Conservation (phyloP, 441 rosid species). For the Aleurites moluccanus region DNA sequence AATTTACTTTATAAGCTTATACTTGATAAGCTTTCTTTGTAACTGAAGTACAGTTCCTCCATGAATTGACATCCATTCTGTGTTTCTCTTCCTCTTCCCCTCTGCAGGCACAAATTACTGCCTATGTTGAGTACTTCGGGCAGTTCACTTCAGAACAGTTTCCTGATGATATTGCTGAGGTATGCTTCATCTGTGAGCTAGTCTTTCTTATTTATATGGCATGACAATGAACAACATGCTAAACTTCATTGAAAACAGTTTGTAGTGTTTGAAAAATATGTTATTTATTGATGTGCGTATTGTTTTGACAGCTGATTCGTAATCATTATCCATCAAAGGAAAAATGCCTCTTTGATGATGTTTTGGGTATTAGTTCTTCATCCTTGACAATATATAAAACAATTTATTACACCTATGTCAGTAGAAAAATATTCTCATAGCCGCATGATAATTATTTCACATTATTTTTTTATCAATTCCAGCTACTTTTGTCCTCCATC, state of each 20-base stretch:
- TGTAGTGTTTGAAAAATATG: slow-evolving; percentile 19
- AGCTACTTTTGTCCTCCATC: slow-evolving; percentile 97
- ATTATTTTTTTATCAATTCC: slow-evolving; percentile 29
- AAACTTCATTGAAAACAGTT: neutral
- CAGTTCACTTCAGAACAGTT: slow-evolving; percentile 95
- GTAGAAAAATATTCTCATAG: slow-evolving; percentile 11
- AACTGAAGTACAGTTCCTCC: slow-evolving; percentile 6
- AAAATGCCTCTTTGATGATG: slow-evolving; percentile 90
- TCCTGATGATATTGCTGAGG: slow-evolving; percentile 98
- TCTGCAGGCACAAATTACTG: slow-evolving; percentile 80
- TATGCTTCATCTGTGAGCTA: slow-evolving; percentile 30
- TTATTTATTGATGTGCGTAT: slow-evolving; percentile 28
- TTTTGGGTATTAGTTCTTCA: slow-evolving; percentile 63
- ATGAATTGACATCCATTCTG: slow-evolving; percentile 6
- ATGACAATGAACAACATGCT: slow-evolving; percentile 2
- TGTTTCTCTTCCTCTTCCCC: slow-evolving; percentile 3
- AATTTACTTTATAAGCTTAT: too few relatives aligned
- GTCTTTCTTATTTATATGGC: slow-evolving; percentile 1
- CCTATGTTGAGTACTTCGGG: slow-evolving; percentile 94
- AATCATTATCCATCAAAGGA: slow-evolving; percentile 88
- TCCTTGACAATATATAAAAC: neutral
- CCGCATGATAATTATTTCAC: slow-evolving; percentile 18
- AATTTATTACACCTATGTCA: slow-evolving; percentile 11
- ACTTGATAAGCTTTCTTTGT: neutral
- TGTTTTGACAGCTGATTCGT: slow-evolving; percentile 71